Base-by-base conservation (phyloP, 352 stramenopile species). In the Globisporangium canariense region DNA sequence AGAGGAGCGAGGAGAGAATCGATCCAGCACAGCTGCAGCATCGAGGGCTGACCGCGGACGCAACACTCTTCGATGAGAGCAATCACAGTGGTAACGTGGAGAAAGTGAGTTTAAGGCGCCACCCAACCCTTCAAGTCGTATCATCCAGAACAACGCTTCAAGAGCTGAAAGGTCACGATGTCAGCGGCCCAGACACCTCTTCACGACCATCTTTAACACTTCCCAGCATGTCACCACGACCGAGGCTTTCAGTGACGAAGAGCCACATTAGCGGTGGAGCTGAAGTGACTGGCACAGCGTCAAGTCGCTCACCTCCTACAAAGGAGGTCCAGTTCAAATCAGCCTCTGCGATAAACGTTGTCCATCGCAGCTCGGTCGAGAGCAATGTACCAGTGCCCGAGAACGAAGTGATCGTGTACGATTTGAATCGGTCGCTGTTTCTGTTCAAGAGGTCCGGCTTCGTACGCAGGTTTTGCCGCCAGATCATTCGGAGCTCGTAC, bases 401-500 rank as follows among this genome's bases (percentile, higher is more conserved):
- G 6, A 60, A 55, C 38, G 22, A 61, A 11, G 58, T 78, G 4
- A 18, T 60, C n/a, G 66, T 71, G n/a, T 54, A 41, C 18, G 58
- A 73, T 34, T 32, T 40, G 6, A 50, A 80, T 50, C 67, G 67
- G 8, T 78, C 66, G 4, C 60, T 81, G 14, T 65, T 71, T 41
- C 0, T 86, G 14, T 83, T 86, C 53, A 55, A 67, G 10, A 43
- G 30, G 16, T 65, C 41, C 13, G 62, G 65, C 11, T 4, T 38
- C 6, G 11, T 77, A 47, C 75, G 77, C 5, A 51, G 30, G 4
- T 20, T 66, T 2, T 74, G 67, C 34, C 54, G 40, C 11, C 14
- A 45, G 2, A 45, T 93, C 1, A 67, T 87, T 20, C 59, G 60
- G 7, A 68, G 79, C 63, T 14, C 43, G 4, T 50, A 60, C 4